Evolutionary conservation across 1,284 basidiomycete genomes (phyloP).

Genomic region (Leccinum pachyderme): DNA sequence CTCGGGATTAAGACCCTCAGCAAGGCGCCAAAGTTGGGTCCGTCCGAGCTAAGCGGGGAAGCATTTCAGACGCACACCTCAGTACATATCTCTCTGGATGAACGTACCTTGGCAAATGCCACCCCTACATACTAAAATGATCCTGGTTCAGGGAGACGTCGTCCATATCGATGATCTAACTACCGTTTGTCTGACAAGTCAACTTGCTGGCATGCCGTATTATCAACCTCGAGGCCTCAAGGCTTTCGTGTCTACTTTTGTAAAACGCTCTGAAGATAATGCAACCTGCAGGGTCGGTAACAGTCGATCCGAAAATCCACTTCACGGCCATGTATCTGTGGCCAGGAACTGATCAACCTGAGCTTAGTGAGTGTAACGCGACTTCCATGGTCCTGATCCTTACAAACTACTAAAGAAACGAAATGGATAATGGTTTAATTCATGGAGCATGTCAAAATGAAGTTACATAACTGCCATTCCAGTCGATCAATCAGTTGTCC

Average conservation of each 20-base stretch:
- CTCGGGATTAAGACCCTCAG: background rate
- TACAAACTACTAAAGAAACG: too few species aligned
- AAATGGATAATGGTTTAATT: too few species aligned
- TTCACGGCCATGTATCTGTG: background rate
- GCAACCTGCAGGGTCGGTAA: background rate
- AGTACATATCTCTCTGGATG: too few species aligned
- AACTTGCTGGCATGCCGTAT: too few species aligned
- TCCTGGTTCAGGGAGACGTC: background rate
- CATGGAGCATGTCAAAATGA: too few species aligned
- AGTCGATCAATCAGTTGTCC: background rate
- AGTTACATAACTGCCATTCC: too few species aligned
- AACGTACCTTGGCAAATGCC: too few species aligned
- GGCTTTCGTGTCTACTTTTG: background rate
- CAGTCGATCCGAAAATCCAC: background rate
- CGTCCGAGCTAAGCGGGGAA: background rate
- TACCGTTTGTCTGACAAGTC: background rate
- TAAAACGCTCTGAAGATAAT: background rate
- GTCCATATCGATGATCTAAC: background rate
- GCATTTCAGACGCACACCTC: too few species aligned
- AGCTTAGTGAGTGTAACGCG: too few species aligned
- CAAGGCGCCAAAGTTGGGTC: background rate
- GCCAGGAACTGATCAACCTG: background rate
- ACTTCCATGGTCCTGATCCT: too few species aligned
- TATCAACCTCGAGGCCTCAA: too few species aligned
- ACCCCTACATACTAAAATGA: background rate